Evolutionary conservation across 352 stramenopile genomes (phyloP).

Genomic region (Phytophthora idaei): DNA sequence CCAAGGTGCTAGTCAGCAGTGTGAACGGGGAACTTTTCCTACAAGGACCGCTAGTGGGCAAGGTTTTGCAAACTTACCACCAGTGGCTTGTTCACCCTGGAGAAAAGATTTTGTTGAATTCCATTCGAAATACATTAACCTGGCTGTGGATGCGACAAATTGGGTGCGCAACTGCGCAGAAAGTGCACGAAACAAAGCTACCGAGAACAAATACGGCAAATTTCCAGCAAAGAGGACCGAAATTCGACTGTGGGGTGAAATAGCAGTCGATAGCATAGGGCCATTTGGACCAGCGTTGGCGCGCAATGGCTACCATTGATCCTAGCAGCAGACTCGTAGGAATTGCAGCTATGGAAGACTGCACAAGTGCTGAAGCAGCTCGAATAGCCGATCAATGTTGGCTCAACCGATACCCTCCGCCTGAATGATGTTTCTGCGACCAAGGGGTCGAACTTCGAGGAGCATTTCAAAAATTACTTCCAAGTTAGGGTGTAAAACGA

Average conservation of each 20-base stretch:
- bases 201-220: not conserved
- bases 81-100: not conserved
- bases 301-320: conserved; percentile 9
- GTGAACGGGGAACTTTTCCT: not conserved
- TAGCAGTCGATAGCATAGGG: not conserved
- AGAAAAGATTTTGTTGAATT: not conserved
- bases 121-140: not conserved
- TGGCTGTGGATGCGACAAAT: not conserved
- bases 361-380: conserved; percentile 7
- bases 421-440: conserved; percentile 6
- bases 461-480: conserved; percentile 1
- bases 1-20: conserved; percentile 8
- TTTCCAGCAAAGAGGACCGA: not conserved
- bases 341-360: not conserved
- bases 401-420: conserved; percentile 12
- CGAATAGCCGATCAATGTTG: conserved; percentile 7
- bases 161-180: not conserved
- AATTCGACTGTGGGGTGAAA: not conserved
- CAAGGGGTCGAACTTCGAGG: not conserved
- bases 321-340: not conserved
- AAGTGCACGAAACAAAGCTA: not conserved
- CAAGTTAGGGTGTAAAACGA: not conserved
- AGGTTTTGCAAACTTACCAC: not conserved
- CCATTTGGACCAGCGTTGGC: not conserved
- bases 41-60: conserved; percentile 30